Evolutionary conservation across 176 grass and related monocot species (phyloP).

Genomic region (Miscanthus lutarioriparius): DNA sequence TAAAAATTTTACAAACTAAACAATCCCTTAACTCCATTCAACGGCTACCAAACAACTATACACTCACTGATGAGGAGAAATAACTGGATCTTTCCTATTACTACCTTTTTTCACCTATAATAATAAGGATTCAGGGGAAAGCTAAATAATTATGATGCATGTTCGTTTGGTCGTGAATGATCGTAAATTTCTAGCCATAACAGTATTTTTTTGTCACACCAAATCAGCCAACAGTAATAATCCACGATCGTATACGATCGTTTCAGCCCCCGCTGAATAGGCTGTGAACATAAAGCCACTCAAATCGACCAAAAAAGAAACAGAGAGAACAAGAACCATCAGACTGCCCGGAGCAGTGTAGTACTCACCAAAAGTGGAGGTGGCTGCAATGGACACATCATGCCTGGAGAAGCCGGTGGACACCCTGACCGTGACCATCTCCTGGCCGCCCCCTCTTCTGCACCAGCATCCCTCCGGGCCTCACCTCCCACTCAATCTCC

Average conservation of each 20-base stretch:
- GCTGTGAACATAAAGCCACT: no score
- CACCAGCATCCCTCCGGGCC: constrained; percentile 96
- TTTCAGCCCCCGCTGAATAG: no score
- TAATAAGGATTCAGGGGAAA: neutral
- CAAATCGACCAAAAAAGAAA: neutral
- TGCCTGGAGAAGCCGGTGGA: constrained; percentile 80
- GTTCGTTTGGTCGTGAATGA: no score
- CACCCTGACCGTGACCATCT: constrained; percentile 67
- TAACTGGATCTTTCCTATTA: neutral
- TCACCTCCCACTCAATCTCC: constrained; percentile 91
- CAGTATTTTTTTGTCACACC: no score
- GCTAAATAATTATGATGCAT: neutral
- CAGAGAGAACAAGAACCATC: neutral
- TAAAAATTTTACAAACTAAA: no score
- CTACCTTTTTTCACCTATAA: neutral
- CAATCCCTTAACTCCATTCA: constrained; percentile 40
- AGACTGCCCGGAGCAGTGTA: neutral
- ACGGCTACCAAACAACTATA: constrained; percentile 26
- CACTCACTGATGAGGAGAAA: neutral
- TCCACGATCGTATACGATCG: no score
- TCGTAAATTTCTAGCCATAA: no score
- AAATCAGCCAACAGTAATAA: no score
- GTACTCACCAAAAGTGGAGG: constrained; percentile 78
- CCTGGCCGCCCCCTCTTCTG: constrained; percentile 75
- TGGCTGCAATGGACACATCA: constrained; percentile 80